phyloP scores from a whole-genome alignment of 2,329 filamentous ascomycete genomes.

The Aureobasidium lini region DNA sequence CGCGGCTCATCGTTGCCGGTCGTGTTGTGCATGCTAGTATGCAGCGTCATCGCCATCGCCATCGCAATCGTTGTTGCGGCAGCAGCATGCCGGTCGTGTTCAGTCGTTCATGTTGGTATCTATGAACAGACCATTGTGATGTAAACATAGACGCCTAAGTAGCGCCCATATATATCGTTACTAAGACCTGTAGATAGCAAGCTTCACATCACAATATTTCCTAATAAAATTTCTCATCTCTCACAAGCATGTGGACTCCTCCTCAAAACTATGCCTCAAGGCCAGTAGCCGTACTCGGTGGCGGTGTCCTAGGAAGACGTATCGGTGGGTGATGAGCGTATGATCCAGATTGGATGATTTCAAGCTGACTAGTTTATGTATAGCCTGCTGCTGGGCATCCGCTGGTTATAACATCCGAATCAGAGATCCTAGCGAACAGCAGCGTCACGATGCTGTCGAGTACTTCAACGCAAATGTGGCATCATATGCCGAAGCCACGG shows the following conservation, averaged over 20 bases:
- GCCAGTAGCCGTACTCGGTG: slow-evolving; percentile 35
- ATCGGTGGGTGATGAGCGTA: slow-evolving; percentile 22
- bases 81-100: not conserved
- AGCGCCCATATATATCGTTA: not conserved
- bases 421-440: slow-evolving; percentile 35
- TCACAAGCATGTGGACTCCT: slow-evolving; percentile 32
- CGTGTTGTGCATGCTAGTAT: not conserved
- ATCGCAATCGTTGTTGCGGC: not conserved
- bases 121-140: not conserved
- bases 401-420: slow-evolving; percentile 39
- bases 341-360: not conserved
- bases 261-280: slow-evolving; percentile 19
- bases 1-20: not conserved
- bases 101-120: not conserved
- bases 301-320: slow-evolving; percentile 37
- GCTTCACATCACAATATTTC: not conserved
- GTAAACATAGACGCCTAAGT: not conserved
- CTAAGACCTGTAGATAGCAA: not conserved
- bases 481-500: slow-evolving; percentile 10
- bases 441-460: slow-evolving; percentile 31
- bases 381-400: slow-evolving; percentile 29
- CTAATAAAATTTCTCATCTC: not conserved
- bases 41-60: not conserved
- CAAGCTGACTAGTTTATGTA: not conserved
- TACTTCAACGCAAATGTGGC: slow-evolving; percentile 34